Conservation (phyloP, 2,329 filamentous ascomycete species). For the Xylariaceae sp. region DNA sequence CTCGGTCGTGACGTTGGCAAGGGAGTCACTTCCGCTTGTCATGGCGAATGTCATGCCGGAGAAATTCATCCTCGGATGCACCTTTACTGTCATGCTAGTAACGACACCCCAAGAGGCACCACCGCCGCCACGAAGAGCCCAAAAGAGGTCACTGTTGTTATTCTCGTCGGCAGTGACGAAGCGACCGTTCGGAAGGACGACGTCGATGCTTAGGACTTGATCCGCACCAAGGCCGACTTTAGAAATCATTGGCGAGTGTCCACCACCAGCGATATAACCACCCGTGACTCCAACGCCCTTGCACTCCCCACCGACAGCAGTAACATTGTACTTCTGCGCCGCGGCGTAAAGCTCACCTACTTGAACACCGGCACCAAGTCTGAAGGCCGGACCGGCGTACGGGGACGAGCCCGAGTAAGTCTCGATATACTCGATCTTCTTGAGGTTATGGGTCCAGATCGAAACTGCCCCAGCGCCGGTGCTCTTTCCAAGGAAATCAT, state of each 20-base stretch:
- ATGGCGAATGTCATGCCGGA: slow-evolving; percentile 39
- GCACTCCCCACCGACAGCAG: slow-evolving; percentile 57
- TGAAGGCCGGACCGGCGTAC: slow-evolving; percentile 53
- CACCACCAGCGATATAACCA: slow-evolving; percentile 50
- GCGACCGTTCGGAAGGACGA: slow-evolving; percentile 48
- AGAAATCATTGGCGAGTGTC: slow-evolving; percentile 53
- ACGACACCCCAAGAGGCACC: slow-evolving; percentile 46
- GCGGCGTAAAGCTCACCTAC: slow-evolving; percentile 55
- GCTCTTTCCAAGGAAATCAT: slow-evolving; percentile 50
- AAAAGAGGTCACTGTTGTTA: slow-evolving; percentile 49
- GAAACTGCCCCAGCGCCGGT: slow-evolving; percentile 41
- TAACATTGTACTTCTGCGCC: slow-evolving; percentile 49
- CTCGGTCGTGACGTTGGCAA: slow-evolving; percentile 26
- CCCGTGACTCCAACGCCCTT: slow-evolving; percentile 51
- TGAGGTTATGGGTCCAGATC: slow-evolving; percentile 43
- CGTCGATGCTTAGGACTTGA: slow-evolving; percentile 49
- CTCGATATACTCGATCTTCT: slow-evolving; percentile 34
- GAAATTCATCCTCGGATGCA: slow-evolving; percentile 39
- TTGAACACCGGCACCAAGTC: slow-evolving; percentile 57
- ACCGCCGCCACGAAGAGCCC: slow-evolving; percentile 51
- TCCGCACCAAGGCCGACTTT: slow-evolving; percentile 52
- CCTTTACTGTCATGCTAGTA: slow-evolving; percentile 41
- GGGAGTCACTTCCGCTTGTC: slow-evolving; percentile 28
- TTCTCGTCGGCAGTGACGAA: slow-evolving; percentile 44
- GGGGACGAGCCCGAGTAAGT: slow-evolving; percentile 32